Base-by-base conservation (phyloP, 2,329 filamentous ascomycete genomes). In the Cladosporium sp. region DNA sequence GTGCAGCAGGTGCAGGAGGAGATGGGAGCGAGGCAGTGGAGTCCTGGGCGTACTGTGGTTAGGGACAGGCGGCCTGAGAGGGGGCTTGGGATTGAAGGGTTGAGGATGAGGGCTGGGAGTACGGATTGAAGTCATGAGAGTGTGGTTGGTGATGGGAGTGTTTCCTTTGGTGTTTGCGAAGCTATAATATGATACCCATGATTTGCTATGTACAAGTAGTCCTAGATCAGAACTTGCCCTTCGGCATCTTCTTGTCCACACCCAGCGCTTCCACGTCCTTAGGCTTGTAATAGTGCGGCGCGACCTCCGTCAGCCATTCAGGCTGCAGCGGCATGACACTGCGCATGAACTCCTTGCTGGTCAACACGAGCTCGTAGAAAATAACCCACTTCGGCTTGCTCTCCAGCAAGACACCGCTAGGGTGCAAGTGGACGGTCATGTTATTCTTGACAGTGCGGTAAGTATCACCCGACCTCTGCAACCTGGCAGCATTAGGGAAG, bases 401-500 rank as follows among this genome's bases (percentile, higher is more conserved):
- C 66, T 91, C 87, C 81, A 91, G 91, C 68, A 97, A 79, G 51
- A 93, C 92, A 54, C 88, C 91, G 68, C 89, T 92, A 0, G 95
- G 95, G 76, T 99, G 95, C n/a, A 98, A 85, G 76, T 92, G 94
- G 1, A 97, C 93, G 6, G 90, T 91, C 71, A 92, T 89, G 69
- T 91, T 91, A 73, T 91, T 96, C 85, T 96, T 97, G 70, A 98
- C 88, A 0, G 93, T 97, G 23, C 93, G 86, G 79, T 99, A 99
- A 67, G 87, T 90, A 74, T 96, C 91, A 1, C 95, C 95, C 49
- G 90, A 90, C 57, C 91, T 85, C 75, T 95, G 90, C 64, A 99
- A 79, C 2, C 92, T 83, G 1, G 93, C 93, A 0, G 93, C 93
- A 76, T 98, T 97, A 21, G 91, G 89, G 83, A 98, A 98, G 84